Evolutionary conservation across 2,329 filamentous ascomycete genomes (phyloP).

Genomic region (Diaporthe helianthi): DNA sequence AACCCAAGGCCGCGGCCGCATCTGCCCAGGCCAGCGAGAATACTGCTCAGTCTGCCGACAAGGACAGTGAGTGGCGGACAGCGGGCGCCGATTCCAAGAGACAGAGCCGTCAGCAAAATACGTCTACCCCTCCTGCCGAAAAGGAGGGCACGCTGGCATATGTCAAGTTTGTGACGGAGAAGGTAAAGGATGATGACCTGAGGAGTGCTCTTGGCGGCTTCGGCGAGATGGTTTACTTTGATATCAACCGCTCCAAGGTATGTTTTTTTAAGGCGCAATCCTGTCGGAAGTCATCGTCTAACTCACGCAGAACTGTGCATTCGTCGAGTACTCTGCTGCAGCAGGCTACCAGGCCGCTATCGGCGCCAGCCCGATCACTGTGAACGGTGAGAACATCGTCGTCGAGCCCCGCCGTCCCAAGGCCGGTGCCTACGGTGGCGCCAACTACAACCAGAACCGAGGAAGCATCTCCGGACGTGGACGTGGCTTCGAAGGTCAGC

Average conservation of each 20-base stretch:
- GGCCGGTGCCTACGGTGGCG: constrained; percentile 72
- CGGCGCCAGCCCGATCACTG: constrained; percentile 82
- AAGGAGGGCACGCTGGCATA: constrained; percentile 84
- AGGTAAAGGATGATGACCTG: constrained; percentile 76
- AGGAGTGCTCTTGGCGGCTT: constrained; percentile 74
- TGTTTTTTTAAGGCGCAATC: constrained; percentile 32
- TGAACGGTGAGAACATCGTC: constrained; percentile 81
- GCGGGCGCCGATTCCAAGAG: constrained; percentile 85
- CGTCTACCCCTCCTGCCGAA: constrained; percentile 65
- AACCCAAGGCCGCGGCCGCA: constrained; percentile 48
- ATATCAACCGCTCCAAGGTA: constrained; percentile 86
- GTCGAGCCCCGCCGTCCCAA: constrained; percentile 91
- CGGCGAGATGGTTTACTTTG: constrained; percentile 75
- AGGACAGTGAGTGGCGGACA: constrained; percentile 85
- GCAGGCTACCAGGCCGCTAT: constrained; percentile 85
- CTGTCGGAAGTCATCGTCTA: constrained; percentile 32
- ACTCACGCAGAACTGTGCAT: constrained; percentile 82
- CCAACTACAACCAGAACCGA: constrained; percentile 68
- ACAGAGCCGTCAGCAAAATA: constrained; percentile 76
- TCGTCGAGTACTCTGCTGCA: constrained; percentile 86
- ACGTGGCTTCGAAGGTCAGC: constrained; percentile 69
- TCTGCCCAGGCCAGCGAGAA: constrained; percentile 50
- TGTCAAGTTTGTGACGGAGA: constrained; percentile 94
- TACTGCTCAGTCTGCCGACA: constrained; percentile 57
- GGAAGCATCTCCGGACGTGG: constrained; percentile 68